These are phyloP conservation scores for Closterium sp. DNA, from an alignment of 139 green algal species.

Conservation along the genomic window DNA sequence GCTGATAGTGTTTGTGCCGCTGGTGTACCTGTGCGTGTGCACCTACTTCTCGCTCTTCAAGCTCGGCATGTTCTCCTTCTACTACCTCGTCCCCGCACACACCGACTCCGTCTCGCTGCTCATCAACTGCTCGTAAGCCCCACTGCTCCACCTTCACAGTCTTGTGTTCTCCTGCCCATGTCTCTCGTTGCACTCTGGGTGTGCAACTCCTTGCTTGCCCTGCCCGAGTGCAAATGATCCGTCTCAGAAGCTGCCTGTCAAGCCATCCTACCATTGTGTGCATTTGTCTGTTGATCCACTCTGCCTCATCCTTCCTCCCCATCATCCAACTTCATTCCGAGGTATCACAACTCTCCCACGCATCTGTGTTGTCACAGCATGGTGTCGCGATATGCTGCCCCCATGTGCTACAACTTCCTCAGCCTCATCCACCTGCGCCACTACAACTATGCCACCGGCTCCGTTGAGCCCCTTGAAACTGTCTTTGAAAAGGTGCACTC, in stretches of 20 bases:
- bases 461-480: slow-evolving; percentile 17
- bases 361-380: slow-evolving; percentile 49
- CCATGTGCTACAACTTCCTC: slow-evolving; percentile 93
- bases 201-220: too few relatives aligned
- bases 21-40: slow-evolving; percentile 86
- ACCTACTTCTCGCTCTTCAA: slow-evolving; percentile 90
- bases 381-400: slow-evolving; percentile 85
- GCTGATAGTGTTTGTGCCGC: slow-evolving; percentile 55
- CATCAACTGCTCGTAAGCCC: slow-evolving; percentile 64
- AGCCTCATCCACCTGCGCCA: slow-evolving; percentile 60
- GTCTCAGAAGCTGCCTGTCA: too few relatives aligned
- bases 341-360: not conserved
- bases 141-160: not conserved
- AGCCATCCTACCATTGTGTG: too few relatives aligned
- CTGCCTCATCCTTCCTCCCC: too few relatives aligned
- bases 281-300: too few relatives aligned
- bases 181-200: too few relatives aligned
- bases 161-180: too few relatives aligned
- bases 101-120: slow-evolving; percentile 66
- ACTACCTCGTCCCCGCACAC: slow-evolving; percentile 70
- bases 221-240: too few relatives aligned
- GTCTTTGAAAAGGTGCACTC: slow-evolving; percentile 46
- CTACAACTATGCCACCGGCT: not conserved
- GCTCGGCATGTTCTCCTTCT: slow-evolving; percentile 73
- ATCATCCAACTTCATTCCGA: too few relatives aligned